A percentile compares a stretch with the other conserved stretches of the same genome.
These are phyloP conservation scores for Puccinia coronata DNA, from an alignment of 1,284 basidiomycete genomes.

Conservation along the genomic window DNA sequence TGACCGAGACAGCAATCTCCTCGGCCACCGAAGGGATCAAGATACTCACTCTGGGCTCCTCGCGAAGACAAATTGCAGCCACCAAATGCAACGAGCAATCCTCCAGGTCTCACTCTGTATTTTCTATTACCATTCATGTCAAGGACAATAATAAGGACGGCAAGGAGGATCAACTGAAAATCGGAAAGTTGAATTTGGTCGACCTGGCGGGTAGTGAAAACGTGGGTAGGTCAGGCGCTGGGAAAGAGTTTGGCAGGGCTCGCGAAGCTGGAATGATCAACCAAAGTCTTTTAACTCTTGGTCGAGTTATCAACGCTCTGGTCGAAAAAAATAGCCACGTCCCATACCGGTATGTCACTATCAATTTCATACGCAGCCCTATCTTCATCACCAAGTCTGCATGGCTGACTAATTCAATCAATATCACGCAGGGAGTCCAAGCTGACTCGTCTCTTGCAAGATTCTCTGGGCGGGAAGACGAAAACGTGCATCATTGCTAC, in stretches of 20 bases:
- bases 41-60: conserved; percentile 82
- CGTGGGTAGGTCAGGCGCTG: conserved; percentile 88
- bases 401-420: conserved; percentile 1
- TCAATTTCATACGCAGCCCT: not conserved
- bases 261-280: conserved; percentile 99
- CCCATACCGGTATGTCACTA: conserved; percentile 72
- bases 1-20: conserved; percentile 85
- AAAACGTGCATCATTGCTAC: conserved; percentile 99
- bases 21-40: conserved; percentile 80
- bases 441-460: conserved; percentile 93
- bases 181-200: conserved; percentile 95
- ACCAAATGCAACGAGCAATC: conserved; percentile 88
- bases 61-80: conserved; percentile 87
- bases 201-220: conserved; percentile 97
- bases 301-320: conserved; percentile 93
- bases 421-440: conserved; percentile 65
- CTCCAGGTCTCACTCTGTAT: conserved; percentile 91
- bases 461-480: conserved; percentile 95
- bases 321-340: conserved; percentile 86
- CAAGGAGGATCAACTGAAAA: conserved; percentile 84
- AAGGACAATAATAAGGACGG: conserved; percentile 70
- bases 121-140: conserved; percentile 89
- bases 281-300: conserved; percentile 91
- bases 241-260: conserved; percentile 79
- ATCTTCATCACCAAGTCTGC: not conserved